Evolutionary conservation across 805 yeast genomes (phyloP).

Genomic region (Yamadazyma sp.): DNA sequence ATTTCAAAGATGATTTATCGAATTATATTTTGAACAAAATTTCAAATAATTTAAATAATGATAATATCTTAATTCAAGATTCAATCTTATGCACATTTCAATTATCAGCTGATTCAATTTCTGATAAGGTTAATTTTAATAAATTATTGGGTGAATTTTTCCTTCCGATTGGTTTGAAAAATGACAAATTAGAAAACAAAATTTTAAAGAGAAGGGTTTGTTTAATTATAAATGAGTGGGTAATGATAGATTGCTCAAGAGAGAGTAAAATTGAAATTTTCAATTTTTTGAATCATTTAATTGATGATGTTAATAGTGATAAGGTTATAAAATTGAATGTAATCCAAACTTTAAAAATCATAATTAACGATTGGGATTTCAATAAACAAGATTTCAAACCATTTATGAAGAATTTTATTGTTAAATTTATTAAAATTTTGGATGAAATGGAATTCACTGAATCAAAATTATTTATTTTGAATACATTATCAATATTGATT

Average conservation of each 20-base stretch:
- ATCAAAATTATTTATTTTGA: constrained; percentile 69
- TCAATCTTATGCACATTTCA: constrained; percentile 82
- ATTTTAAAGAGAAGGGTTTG: constrained; percentile 77
- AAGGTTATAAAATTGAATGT: constrained; percentile 79
- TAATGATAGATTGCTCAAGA: constrained; percentile 58
- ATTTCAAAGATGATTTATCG: constrained; percentile 56
- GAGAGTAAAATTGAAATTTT: constrained; percentile 59
- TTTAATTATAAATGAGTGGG: constrained; percentile 78
- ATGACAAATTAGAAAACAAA: constrained; percentile 46
- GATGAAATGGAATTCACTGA: constrained; percentile 59
- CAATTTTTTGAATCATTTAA: constrained; percentile 48
- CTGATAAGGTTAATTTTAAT: constrained; percentile 67
- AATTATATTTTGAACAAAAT: constrained; percentile 59
- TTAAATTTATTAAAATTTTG: constrained; percentile 48
- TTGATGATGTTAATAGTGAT: constrained; percentile 55
- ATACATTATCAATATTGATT: constrained; percentile 61
- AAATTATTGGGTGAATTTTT: constrained; percentile 55
- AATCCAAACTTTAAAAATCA: constrained; percentile 60
- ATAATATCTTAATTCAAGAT: constrained; percentile 67
- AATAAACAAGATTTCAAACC: constrained; percentile 65
- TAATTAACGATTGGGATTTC: constrained; percentile 87
- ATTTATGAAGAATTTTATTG: constrained; percentile 52
- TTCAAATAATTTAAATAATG: constrained; percentile 35
- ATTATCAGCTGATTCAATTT: constrained; percentile 63
- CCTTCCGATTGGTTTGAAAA: constrained; percentile 60